A percentile compares a stretch with the other conserved stretches of the same genome.
Evolutionary conservation across 1,284 basidiomycete species (phyloP).

Genomic region (Melampsora larici-populina): DNA sequence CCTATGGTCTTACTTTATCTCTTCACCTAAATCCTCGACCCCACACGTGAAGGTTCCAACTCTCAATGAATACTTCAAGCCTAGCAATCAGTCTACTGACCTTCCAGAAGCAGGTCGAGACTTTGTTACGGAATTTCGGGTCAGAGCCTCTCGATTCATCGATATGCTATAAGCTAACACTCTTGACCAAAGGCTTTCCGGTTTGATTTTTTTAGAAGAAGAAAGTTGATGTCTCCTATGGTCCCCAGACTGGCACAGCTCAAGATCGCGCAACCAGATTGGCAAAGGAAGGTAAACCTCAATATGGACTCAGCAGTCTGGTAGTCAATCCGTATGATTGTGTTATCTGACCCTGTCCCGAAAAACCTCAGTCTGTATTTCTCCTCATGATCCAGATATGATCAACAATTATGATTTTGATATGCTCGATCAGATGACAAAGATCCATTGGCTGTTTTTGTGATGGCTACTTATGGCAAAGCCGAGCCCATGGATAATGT

Average conservation of each 20-base stretch:
- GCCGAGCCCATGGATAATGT: conserved; percentile 99
- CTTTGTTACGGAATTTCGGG: conserved; percentile 28
- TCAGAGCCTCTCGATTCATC: too few species aligned
- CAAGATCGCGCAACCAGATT: conserved; percentile 91
- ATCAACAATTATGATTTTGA: conserved; percentile 77
- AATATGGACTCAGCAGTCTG: too few species aligned
- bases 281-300: conserved; percentile 77
- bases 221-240: conserved; percentile 89
- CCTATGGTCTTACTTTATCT: too few species aligned
- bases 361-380: neutral
- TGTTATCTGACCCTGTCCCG: conserved; percentile 16
- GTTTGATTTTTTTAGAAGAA: conserved; percentile 63
- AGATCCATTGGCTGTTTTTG: conserved; percentile 82
- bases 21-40: too few species aligned
- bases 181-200: neutral
- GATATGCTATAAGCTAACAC: neutral
- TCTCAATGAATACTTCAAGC: too few species aligned
- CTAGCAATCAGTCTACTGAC: neutral
- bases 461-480: conserved; percentile 97
- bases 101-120: conserved; percentile 18
- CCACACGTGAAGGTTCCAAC: too few species aligned
- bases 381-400: neutral
- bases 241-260: conserved; percentile 92
- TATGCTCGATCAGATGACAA: conserved; percentile 82
- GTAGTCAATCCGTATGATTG: conserved; percentile 90